phyloP scores from a whole-genome alignment of 2,329 filamentous ascomycete species.

The Alternaria angustiovoidea region DNA sequence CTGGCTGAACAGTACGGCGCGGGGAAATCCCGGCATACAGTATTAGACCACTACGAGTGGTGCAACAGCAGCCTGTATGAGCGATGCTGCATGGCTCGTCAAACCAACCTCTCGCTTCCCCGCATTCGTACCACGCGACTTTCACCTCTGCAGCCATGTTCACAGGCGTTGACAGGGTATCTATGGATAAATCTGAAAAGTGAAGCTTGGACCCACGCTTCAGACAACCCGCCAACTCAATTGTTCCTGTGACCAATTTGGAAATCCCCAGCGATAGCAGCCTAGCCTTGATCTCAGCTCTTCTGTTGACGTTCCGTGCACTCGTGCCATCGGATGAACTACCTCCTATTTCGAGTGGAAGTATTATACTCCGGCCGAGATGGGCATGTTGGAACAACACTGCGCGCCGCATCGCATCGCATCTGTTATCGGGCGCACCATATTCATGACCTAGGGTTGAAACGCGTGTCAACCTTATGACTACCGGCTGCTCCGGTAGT shows the following conservation, averaged over 20 bases:
- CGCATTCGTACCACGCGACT: conserved; percentile 12
- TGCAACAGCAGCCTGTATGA: conserved; percentile 12
- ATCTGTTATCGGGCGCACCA: not conserved
- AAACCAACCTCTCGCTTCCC: conserved; percentile 13
- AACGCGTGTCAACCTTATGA: not conserved
- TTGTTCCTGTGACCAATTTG: not conserved
- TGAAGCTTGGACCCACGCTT: conserved; percentile 8
- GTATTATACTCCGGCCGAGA: not conserved
- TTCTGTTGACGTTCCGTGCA: conserved; percentile 1
- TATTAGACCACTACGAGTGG: not conserved
- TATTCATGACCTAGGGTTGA: not conserved
- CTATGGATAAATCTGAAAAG: conserved; percentile 15
- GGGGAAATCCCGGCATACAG: not conserved
- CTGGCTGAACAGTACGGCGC: not conserved
- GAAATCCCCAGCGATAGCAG: not conserved
- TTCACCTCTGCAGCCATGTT: not conserved
- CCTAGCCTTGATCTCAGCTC: conserved; percentile 1
- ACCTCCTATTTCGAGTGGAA: not conserved
- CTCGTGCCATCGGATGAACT: not conserved
- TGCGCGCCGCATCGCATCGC: not conserved
- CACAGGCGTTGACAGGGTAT: conserved; percentile 12
- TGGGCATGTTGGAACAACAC: not conserved
- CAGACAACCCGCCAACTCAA: conserved; percentile 7
- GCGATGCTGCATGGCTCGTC: not conserved
- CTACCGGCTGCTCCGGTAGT: conserved; percentile 15